phyloP scores from a whole-genome alignment of 768 basidiomycete species.

The Suillus alpinus region DNA sequence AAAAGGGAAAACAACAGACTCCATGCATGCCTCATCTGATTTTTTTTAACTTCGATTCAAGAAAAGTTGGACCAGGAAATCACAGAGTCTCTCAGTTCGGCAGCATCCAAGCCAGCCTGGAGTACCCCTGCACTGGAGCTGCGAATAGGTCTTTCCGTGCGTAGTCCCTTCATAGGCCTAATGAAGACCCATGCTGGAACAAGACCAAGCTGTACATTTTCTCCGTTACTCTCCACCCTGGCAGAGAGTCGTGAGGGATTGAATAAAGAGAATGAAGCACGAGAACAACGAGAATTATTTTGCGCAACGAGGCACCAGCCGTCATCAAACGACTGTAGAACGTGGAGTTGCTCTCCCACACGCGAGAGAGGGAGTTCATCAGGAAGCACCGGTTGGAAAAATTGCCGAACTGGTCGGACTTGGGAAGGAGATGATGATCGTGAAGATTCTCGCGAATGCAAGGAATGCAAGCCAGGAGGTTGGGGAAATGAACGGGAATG shows the following conservation, averaged over 20 bases:
- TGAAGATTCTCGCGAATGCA: conserved; percentile 11
- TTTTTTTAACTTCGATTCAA: background rate
- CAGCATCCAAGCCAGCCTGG: conserved; percentile 40
- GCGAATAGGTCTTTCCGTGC: conserved; percentile 63
- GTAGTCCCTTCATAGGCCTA: conserved; percentile 56
- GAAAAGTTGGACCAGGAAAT: conserved; percentile 62
- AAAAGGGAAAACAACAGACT: background rate
- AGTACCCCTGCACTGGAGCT: conserved; percentile 50
- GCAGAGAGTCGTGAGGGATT: conserved; percentile 23
- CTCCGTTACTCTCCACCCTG: conserved; percentile 18
- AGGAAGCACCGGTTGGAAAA: conserved; percentile 66
- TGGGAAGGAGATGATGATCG: conserved; percentile 30
- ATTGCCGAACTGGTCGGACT: conserved; percentile 57
- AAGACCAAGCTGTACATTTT: conserved; percentile 62
- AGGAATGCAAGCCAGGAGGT: conserved; percentile 6
- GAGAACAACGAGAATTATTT: conserved; percentile 40
- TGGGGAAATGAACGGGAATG: conserved; percentile 36
- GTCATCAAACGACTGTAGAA: conserved; percentile 71
- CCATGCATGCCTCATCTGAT: background rate
- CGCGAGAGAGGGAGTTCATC: conserved; percentile 62
- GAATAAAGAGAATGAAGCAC: conserved; percentile 43
- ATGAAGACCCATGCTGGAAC: conserved; percentile 79
- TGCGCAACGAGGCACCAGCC: conserved; percentile 78
- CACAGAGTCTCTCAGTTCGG: conserved; percentile 42
- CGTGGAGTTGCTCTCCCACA: conserved; percentile 56